phyloP scores from a whole-genome alignment of 2,329 filamentous ascomycete genomes.

The Fusarium sp. region DNA sequence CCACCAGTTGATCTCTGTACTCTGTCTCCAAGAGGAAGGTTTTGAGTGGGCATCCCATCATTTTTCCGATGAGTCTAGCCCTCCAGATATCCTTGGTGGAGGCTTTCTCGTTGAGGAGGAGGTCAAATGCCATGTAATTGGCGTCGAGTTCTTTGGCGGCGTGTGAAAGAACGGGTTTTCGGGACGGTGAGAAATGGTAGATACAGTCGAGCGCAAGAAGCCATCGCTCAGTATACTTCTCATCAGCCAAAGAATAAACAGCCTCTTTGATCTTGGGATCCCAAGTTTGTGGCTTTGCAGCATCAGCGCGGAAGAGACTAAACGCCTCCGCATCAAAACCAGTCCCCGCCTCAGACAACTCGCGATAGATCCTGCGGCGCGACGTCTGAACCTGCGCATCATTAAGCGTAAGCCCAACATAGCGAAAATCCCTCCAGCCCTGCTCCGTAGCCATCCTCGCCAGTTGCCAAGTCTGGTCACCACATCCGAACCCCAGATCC shows the following conservation, averaged over 20 bases:
- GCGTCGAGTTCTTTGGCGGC: conserved; percentile 57
- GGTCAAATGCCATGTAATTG: conserved; percentile 66
- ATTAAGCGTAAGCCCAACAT: conserved; percentile 66
- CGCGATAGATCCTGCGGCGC: conserved; percentile 47
- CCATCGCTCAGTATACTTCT: conserved; percentile 55
- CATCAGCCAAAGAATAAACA: conserved; percentile 44
- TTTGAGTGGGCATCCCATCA: conserved; percentile 60
- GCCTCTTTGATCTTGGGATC: conserved; percentile 36
- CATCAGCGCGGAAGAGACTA: conserved; percentile 61
- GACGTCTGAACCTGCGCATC: conserved; percentile 56
- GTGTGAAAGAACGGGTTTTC: conserved; percentile 58
- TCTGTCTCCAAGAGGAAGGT: conserved; percentile 61
- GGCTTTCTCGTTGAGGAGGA: conserved; percentile 55
- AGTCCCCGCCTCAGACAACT: conserved; percentile 25
- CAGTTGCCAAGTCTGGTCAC: conserved; percentile 66
- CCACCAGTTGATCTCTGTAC: conserved; percentile 59
- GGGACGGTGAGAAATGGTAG: conserved; percentile 67
- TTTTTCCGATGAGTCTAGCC: conserved; percentile 57
- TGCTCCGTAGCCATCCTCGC: conserved; percentile 44
- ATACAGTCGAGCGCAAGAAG: conserved; percentile 67
- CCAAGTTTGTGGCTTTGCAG: conserved; percentile 61
- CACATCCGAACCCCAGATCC: conserved; percentile 70
- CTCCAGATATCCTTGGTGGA: conserved; percentile 46
- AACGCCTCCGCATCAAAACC: conserved; percentile 38
- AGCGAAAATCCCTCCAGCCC: conserved; percentile 52